phyloP scores from a whole-genome alignment of 23 red algal genomes.

The Gracilaria domingensis region DNA sequence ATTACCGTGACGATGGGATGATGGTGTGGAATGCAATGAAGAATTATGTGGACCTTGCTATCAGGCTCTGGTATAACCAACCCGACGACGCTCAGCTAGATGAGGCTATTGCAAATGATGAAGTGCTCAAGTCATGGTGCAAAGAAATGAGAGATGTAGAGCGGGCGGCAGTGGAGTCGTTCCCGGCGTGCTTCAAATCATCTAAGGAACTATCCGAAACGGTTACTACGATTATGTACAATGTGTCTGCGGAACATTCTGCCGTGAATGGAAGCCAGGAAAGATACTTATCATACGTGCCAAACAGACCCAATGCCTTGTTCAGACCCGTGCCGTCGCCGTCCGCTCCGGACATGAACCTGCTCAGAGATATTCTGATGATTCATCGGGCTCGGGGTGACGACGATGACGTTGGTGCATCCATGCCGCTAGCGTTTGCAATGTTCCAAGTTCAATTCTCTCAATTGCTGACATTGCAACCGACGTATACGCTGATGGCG shows the following conservation, averaged over 20 bases:
- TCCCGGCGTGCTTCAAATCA: slow-evolving; percentile 34
- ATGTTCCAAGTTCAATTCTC: slow-evolving; percentile 75
- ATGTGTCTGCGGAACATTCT: slow-evolving; percentile 60
- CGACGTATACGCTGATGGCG: slow-evolving; percentile 24
- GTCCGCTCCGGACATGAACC: slow-evolving; percentile 35
- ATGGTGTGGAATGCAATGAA: slow-evolving; percentile 56
- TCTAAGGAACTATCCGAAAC: slow-evolving; percentile 26
- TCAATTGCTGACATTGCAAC: slow-evolving; percentile 53
- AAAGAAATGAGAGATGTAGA: slow-evolving; percentile 62
- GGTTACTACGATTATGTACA: slow-evolving; percentile 71
- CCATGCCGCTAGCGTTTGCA: slow-evolving; percentile 63
- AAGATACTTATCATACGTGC: slow-evolving; percentile 73
- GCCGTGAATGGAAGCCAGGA: slow-evolving; percentile 64
- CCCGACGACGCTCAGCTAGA: slow-evolving; percentile 33
- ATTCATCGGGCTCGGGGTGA: slow-evolving; percentile 56
- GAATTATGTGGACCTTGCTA: slow-evolving; percentile 37
- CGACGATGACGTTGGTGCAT: slow-evolving; percentile 51
- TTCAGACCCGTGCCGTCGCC: slow-evolving; percentile 54
- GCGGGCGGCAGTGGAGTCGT: slow-evolving; percentile 50
- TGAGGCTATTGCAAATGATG: slow-evolving; percentile 30
- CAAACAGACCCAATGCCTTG: slow-evolving; percentile 65
- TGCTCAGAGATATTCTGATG: slow-evolving; percentile 38
- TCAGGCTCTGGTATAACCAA: slow-evolving; percentile 38
- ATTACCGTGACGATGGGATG: slow-evolving; percentile 73
- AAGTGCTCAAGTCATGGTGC: slow-evolving; percentile 61